A percentile compares a stretch with the other conserved stretches of the same genome.
phyloP scores from a whole-genome alignment of 2,329 filamentous ascomycete genomes.

The Proliferodiscus dingleyae region DNA sequence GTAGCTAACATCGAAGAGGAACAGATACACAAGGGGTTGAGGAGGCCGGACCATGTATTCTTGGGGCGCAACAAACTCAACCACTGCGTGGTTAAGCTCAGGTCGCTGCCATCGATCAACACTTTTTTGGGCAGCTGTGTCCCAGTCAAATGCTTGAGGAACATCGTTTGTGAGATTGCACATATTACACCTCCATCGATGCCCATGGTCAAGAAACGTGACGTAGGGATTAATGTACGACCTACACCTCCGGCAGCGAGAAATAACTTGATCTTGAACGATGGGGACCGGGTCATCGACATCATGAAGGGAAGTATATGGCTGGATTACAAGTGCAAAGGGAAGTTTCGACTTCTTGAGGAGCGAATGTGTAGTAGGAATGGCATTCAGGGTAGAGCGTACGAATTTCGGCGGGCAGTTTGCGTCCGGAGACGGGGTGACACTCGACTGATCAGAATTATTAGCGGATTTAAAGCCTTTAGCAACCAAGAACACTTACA shows the following conservation, averaged over 20 bases:
- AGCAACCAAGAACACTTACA: constrained; percentile 52
- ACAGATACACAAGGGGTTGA: constrained; percentile 91
- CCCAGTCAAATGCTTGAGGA: constrained; percentile 99
- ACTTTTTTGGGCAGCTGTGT: constrained; percentile 82
- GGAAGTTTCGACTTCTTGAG: constrained; percentile 96
- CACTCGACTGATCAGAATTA: constrained; percentile 59
- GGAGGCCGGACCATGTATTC: constrained; percentile 99
- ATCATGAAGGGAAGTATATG: constrained; percentile 89
- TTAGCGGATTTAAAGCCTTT: constrained; percentile 34
- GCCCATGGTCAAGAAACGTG: constrained; percentile 91
- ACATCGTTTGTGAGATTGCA: constrained; percentile 98
- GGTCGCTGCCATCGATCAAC: constrained; percentile 88
- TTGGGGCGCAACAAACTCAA: constrained; percentile 95
- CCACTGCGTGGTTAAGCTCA: constrained; percentile 93
- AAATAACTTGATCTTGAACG: constrained; percentile 95
- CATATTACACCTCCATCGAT: constrained; percentile 99
- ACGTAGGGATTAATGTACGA: constrained; percentile 98
- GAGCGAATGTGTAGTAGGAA: constrained; percentile 86
- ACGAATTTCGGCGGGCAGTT: constrained; percentile 94
- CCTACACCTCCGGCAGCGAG: constrained; percentile 88
- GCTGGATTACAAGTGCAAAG: constrained; percentile 93
- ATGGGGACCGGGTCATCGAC: constrained; percentile 86
- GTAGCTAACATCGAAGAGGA: constrained; percentile 92
- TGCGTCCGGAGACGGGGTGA: constrained; percentile 83
- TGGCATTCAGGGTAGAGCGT: constrained; percentile 88